A percentile compares a stretch with the other conserved stretches of the same genome.
Conservation (phyloP, 208 protist genomes). For the Herpetomonas tarakana region DNA sequence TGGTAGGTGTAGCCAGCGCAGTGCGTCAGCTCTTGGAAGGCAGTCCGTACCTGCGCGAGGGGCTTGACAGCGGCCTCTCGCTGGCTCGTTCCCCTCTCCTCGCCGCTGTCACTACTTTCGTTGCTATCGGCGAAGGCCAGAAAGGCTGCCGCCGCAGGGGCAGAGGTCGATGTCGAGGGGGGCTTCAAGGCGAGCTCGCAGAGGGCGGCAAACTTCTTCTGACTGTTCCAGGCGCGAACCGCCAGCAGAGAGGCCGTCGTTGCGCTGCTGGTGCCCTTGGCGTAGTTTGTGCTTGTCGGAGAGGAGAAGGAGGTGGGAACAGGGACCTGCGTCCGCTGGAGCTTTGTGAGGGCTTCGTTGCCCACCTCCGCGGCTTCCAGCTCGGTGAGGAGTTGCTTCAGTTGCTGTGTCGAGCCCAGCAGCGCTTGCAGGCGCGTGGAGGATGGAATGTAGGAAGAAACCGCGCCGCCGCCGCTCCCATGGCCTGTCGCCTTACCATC, state of each 20-base stretch:
- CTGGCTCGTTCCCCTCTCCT: background rate
- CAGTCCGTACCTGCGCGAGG: background rate
- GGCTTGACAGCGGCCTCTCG: background rate
- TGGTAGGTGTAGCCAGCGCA: background rate
- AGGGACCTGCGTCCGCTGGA: background rate
- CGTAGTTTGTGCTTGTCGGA: background rate
- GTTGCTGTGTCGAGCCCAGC: background rate
- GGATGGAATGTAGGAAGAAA: background rate
- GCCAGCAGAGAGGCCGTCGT: background rate
- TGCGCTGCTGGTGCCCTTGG: background rate
- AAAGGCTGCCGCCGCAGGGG: background rate
- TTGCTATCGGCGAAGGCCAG: background rate
- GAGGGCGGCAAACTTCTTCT: background rate
- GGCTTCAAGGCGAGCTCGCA: background rate
- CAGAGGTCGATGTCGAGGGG: background rate
- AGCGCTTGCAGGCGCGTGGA: background rate
- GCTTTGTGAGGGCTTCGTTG: background rate
- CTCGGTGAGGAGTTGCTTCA: background rate
- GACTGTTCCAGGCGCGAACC: background rate
- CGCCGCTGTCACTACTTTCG: too few species aligned
- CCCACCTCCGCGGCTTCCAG: background rate
- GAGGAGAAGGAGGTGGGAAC: background rate
- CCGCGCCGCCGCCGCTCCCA: too few species aligned
- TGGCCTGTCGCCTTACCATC: too few species aligned
- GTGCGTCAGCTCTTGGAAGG: background rate